phyloP scores from a whole-genome alignment of 163 green algal genomes.

The Scenedesmus sp. region DNA sequence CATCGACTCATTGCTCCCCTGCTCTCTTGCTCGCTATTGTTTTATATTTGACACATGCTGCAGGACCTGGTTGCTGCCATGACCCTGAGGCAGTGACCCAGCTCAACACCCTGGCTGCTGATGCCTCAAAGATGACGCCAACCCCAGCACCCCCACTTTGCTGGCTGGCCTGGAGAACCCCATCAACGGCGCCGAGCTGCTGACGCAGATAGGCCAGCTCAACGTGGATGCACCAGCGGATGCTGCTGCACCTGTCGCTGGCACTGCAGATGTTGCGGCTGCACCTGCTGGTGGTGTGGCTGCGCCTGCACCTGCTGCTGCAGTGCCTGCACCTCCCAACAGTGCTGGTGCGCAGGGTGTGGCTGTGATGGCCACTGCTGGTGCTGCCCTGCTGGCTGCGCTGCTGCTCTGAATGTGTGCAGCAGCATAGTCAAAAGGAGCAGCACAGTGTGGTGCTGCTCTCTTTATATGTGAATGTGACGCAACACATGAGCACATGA shows the following conservation, averaged over 20 bases:
- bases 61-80: not conserved
- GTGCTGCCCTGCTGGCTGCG: not conserved
- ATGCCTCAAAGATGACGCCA: constrained; percentile 3
- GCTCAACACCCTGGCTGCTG: not conserved
- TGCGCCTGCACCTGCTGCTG: not conserved
- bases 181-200: not conserved
- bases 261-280: too few relatives aligned
- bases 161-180: not conserved
- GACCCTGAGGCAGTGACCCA: not conserved
- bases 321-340: not conserved
- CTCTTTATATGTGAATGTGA: not conserved
- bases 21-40: not conserved
- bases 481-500: too few relatives aligned
- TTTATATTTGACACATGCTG: not conserved
- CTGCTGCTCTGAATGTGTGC: not conserved
- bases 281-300: not conserved
- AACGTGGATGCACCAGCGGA: not conserved
- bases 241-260: not conserved
- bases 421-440: too few relatives aligned
- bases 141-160: not conserved
- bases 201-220: constrained; percentile 1
- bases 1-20: not conserved
- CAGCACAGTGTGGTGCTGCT: not conserved
- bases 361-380: not conserved
- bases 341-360: not conserved